phyloP scores from a whole-genome alignment of 257 asterid genomes.

The Nicotiana obtusifolia region DNA sequence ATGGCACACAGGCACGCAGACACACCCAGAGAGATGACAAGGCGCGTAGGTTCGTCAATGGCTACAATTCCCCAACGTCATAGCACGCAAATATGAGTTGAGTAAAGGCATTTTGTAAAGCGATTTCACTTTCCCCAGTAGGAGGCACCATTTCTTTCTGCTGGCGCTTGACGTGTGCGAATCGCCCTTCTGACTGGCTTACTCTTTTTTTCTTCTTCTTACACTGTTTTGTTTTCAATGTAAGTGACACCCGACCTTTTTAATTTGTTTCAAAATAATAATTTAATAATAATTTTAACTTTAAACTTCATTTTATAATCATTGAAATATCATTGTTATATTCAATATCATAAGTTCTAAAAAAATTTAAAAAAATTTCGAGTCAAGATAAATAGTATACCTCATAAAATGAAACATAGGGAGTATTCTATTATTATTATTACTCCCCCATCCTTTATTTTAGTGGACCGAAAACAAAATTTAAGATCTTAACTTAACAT shows the following conservation, averaged over 20 bases:
- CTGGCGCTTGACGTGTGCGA: neutral
- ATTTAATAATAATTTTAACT: neutral
- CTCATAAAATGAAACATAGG: neutral
- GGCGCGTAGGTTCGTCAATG: neutral
- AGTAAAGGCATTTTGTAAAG: neutral
- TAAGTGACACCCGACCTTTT: neutral
- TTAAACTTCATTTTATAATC: neutral
- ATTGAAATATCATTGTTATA: neutral
- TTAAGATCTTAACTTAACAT: neutral
- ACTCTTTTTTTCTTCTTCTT: neutral
- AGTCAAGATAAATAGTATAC: neutral
- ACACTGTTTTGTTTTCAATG: neutral
- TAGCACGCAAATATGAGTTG: neutral
- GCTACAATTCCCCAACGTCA: neutral
- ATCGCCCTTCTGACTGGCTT: neutral
- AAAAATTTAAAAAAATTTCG: neutral
- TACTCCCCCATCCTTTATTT: neutral
- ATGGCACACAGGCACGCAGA: neutral
- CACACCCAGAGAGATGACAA: neutral
- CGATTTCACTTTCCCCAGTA: neutral
- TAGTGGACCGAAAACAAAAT: neutral
- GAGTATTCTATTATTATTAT: neutral
- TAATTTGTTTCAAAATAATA: neutral
- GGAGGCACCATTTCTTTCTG: neutral
- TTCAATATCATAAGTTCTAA: neutral